These are phyloP conservation scores for Globisporangium rhizosaccharum DNA, from an alignment of 352 stramenopile species.

Conservation along the genomic window DNA sequence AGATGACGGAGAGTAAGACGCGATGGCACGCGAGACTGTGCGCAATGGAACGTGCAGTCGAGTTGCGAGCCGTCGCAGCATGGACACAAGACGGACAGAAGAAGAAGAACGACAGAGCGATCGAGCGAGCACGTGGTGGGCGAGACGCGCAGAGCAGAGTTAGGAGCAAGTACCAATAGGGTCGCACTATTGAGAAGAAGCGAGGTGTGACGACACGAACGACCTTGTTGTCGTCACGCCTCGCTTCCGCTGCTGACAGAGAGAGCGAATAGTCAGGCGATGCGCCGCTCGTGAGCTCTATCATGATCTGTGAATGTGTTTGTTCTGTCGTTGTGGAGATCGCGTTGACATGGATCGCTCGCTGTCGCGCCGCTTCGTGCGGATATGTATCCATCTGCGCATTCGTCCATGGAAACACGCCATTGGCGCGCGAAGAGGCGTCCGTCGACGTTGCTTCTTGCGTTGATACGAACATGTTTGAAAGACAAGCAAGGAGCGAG, in stretches of 20 bases:
- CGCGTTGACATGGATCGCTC: too few species aligned
- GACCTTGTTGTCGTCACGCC: too few species aligned
- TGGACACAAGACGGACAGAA: constrained; percentile 2
- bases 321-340: not conserved
- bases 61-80: not conserved
- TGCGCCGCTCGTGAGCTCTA: not conserved
- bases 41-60: constrained; percentile 42
- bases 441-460: too few species aligned
- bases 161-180: constrained; percentile 9
- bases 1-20: not conserved
- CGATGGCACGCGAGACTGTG: constrained; percentile 1
- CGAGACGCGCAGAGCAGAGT: not conserved
- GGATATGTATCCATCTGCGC: too few species aligned
- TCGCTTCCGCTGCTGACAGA: not conserved
- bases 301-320: not conserved
- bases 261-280: not conserved
- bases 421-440: too few species aligned
- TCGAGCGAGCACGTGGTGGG: not conserved
- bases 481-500: too few species aligned
- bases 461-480: too few species aligned
- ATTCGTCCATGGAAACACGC: too few species aligned
- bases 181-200: constrained; percentile 12
- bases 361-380: too few species aligned
- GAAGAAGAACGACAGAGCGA: not conserved
- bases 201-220: not conserved